phyloP scores from a whole-genome alignment of 257 asterid genomes.

The Mitragyna speciosa region DNA sequence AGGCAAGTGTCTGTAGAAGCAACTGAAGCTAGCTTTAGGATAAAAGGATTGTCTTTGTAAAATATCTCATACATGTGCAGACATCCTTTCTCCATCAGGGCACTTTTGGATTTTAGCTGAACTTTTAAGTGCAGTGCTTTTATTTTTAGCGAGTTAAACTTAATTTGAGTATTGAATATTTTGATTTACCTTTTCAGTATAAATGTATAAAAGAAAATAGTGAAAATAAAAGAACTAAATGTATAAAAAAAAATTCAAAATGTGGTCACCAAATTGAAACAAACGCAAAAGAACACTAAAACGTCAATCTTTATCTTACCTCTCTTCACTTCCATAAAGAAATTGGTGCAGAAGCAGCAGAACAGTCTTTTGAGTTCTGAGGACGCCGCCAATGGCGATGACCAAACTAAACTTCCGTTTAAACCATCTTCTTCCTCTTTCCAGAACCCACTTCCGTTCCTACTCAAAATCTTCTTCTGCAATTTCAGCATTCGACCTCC shows the following conservation, averaged over 20 bases:
- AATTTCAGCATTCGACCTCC: background rate
- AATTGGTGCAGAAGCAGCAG: too few relatives aligned
- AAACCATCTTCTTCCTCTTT: background rate
- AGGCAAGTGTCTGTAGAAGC: background rate
- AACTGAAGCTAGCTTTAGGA: background rate
- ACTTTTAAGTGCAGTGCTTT: too few relatives aligned
- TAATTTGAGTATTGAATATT: too few relatives aligned
- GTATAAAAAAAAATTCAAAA: too few relatives aligned
- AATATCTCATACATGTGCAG: constrained; percentile 11
- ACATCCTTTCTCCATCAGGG: background rate
- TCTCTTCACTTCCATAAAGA: too few relatives aligned
- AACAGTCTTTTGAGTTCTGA: background rate
- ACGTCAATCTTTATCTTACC: too few relatives aligned
- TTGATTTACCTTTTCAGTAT: too few relatives aligned
- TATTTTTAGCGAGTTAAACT: too few relatives aligned
- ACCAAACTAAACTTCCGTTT: constrained; percentile 9
- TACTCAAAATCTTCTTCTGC: constrained; percentile 8
- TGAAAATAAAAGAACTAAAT: too few relatives aligned
- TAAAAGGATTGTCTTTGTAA: background rate
- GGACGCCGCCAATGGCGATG: constrained; percentile 20
- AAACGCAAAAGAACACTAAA: too few relatives aligned
- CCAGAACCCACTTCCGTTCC: background rate
- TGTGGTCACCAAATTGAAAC: too few relatives aligned
- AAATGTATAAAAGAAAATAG: too few relatives aligned
- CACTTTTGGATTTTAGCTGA: background rate